Base-by-base conservation (phyloP, 2,329 filamentous ascomycete genomes). In the Eutypa lata region DNA sequence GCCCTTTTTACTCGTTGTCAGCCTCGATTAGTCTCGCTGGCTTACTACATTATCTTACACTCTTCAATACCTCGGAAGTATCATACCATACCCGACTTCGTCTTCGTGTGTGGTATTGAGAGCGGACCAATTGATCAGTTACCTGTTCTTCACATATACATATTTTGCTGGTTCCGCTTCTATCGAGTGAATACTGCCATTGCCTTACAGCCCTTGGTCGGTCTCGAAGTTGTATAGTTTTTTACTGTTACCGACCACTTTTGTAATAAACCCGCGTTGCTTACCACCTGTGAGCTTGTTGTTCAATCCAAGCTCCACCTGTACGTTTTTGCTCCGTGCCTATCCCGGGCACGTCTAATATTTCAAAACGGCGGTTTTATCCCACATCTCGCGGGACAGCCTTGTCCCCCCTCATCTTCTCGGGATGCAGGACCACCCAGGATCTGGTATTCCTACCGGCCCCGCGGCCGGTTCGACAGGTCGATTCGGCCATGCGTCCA, bases 401-500 rank as follows among this genome's bases (percentile, higher is more conserved):
- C 83, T 90, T 79, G 86, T 90, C 87, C 90, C 88, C 76, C 87
- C 88, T 81, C 88, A 91, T 79, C 81, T 91, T 70, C 85, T 93
- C 78, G 86, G 84, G 75, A 97, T 97, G 92, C 92, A 96, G 83
- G 89, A 90, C 75, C 85, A 90, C 74, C 86, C 89, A 66, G 79
- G 80, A 61, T 78, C 81, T 62, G 79, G 83, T 60, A 80, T 76
- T 65, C 81, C 82, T 61, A 77, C 80, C 52, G 83, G 76, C 68
- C 80, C 78, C 62, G 81, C 76, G 68, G 74, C 70, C 67, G 78
- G 73, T 68, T 76, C 73, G 64, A 78, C 67, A 65, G 79, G 69
- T 71, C 89, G 83, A 75, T 88, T 88, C 65, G 85, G 86, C 61
- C 84, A 88, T 66, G 83, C 84, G 57, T 90, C 89, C 52, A 95